Conservation (phyloP, 2,329 filamentous ascomycete genomes). For the Fusarium coffeatum region DNA sequence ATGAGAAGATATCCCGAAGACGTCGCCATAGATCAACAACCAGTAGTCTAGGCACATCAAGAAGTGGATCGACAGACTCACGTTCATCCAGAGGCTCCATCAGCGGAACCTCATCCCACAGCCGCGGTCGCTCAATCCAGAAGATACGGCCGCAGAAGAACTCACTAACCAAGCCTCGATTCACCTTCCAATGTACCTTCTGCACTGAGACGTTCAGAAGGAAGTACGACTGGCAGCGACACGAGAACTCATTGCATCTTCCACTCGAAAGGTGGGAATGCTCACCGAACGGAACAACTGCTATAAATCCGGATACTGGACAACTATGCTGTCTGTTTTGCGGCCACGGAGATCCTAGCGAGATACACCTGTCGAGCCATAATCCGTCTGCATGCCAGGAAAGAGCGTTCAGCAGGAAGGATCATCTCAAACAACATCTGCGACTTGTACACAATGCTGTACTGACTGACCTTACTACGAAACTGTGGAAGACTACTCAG, state of each 20-base stretch:
- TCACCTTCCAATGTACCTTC: constrained; percentile 57
- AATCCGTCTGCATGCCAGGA: constrained; percentile 61
- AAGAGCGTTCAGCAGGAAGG: constrained; percentile 57
- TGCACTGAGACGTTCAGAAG: constrained; percentile 59
- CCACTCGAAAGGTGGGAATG: constrained; percentile 61
- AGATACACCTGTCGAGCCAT: constrained; percentile 51
- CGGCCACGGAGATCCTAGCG: constrained; percentile 46
- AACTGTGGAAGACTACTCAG: constrained; percentile 52
- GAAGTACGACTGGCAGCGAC: constrained; percentile 61
- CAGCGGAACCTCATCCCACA: constrained; percentile 21
- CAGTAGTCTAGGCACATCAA: constrained; percentile 33
- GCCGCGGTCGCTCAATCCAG: constrained; percentile 15
- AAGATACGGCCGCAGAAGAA: constrained; percentile 18
- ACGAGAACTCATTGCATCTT: constrained; percentile 61
- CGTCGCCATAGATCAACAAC: constrained; percentile 25
- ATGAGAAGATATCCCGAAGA: constrained; percentile 12
- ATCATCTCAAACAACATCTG: constrained; percentile 58
- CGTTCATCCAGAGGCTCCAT: constrained; percentile 24
- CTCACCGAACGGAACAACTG: constrained; percentile 48
- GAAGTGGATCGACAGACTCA: constrained; percentile 34
- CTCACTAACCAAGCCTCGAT: constrained; percentile 14
- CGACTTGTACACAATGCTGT: constrained; percentile 57
- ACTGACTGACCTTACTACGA: constrained; percentile 36
- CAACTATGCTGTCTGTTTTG: constrained; percentile 53
- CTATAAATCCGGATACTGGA: constrained; percentile 52